These are phyloP conservation scores for Gaultheria prostrata DNA, from an alignment of 148 eudicot species.

Conservation along the genomic window DNA sequence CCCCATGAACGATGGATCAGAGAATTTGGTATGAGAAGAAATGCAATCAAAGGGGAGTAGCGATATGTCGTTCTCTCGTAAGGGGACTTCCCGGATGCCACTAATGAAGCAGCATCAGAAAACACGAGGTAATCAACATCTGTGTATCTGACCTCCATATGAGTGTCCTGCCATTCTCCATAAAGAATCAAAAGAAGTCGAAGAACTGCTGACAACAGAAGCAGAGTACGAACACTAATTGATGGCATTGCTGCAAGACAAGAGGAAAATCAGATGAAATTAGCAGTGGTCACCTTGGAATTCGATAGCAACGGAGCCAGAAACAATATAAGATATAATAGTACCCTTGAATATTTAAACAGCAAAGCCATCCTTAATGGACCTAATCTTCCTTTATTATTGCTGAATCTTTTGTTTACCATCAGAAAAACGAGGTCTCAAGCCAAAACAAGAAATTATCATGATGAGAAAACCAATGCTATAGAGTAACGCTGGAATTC, in stretches of 20 bases:
- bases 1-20: slow-evolving; percentile 82
- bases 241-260: slow-evolving; percentile 27
- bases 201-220: slow-evolving; percentile 61
- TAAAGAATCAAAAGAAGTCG: slow-evolving; percentile 66
- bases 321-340: too few species aligned
- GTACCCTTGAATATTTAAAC: too few species aligned
- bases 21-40: slow-evolving; percentile 77
- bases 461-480: not conserved
- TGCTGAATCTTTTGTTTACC: too few species aligned
- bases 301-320: not conserved
- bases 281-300: not conserved
- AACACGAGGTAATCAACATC: slow-evolving; percentile 92
- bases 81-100: slow-evolving; percentile 74
- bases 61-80: slow-evolving; percentile 84
- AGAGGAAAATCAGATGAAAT: not conserved
- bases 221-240: slow-evolving; percentile 50
- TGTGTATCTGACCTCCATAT: slow-evolving; percentile 94
- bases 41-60: slow-evolving; percentile 88
- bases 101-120: slow-evolving; percentile 91
- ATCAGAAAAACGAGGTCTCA: not conserved
- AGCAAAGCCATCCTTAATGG: too few species aligned
- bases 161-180: slow-evolving; percentile 97
- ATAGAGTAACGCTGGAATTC: not conserved
- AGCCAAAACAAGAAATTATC: not conserved
- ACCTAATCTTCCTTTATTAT: too few species aligned